Base-by-base conservation (phyloP, 1,284 basidiomycete species). In the Calocybe gambosa region DNA sequence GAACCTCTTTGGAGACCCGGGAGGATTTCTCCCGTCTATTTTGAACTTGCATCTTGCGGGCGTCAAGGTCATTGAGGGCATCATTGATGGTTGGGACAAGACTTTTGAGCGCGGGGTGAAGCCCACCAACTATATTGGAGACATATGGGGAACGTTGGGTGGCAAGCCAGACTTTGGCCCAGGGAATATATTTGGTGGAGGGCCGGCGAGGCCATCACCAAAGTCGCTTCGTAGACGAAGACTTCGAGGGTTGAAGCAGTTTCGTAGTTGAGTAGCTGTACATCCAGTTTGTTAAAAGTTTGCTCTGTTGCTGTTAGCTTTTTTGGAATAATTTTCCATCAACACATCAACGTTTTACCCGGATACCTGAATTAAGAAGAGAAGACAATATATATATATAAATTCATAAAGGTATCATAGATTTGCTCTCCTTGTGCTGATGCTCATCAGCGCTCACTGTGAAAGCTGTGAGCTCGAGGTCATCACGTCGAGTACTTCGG, bases 11-110 rank as follows among this genome's bases (percentile, higher is more conserved):
- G 42, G 25, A 2, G 37, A 50, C 21, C 42, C 49, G 12, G 41
- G 42, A 44, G 49, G 45, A 15, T 50, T 50, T 16, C 7, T 7
- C 1, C 49, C 49, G 5, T 50, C 45, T 1, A 47, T 50, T 2
- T n/a, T 41, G 15, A 50, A 50, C n/a, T 31, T 50, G 25, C 36
- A 50, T 23, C 49, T 50, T 4, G 49, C 49, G 8, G 45, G 49
- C 20, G 45, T 50, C 8, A 31, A 43, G 25, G 45, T 50, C 8
- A 40, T 50, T 5, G 28, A 50, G 2, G 45, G 42, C 16, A 50
- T 50, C 4, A 19, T 37, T 1, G 15, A 31, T 1, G 19, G 29
- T 12, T 50, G 49, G 45, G 10, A 40, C 13, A 16, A 12, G 18
- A 50, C 25, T 1, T 50, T 50, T 10, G 21, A 5, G 18, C 15